These are phyloP conservation scores for Sporothrix mexicana DNA, from an alignment of 2,329 filamentous ascomycete genomes.

Conservation along the genomic window DNA sequence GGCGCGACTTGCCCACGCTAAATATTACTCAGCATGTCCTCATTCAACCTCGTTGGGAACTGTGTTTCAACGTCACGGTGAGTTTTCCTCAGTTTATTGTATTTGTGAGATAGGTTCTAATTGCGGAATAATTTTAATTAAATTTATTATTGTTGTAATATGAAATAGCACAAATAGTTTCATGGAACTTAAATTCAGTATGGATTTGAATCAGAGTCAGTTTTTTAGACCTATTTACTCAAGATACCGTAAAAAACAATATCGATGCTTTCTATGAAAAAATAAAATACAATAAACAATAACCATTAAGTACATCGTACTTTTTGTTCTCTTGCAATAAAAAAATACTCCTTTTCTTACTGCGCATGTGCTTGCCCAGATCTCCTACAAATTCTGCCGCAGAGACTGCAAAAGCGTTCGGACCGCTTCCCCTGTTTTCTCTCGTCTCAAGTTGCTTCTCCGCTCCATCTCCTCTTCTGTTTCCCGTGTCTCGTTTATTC, in stretches of 20 bases:
- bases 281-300: neutral
- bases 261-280: neutral
- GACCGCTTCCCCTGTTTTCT: conserved; percentile 18
- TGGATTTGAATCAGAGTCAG: too few relatives aligned
- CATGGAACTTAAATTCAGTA: too few relatives aligned
- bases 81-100: neutral
- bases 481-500: conserved; percentile 7
- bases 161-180: too few relatives aligned
- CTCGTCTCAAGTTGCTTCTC: neutral
- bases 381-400: conserved; percentile 33
- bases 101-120: neutral
- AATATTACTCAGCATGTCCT: neutral
- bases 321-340: neutral
- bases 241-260: neutral
- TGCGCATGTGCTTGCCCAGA: neutral
- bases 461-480: neutral
- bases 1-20: neutral
- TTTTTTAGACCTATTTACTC: neutral
- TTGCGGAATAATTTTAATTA: too few relatives aligned
- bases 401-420: conserved; percentile 24
- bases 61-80: neutral
- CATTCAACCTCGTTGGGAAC: neutral
- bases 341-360: neutral
- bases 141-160: too few relatives aligned
- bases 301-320: neutral